Evolutionary conservation across 257 asterid species (phyloP), one percentile per base, ranked within the genome.

Genomic region (Solanum stenotomum): DNA sequence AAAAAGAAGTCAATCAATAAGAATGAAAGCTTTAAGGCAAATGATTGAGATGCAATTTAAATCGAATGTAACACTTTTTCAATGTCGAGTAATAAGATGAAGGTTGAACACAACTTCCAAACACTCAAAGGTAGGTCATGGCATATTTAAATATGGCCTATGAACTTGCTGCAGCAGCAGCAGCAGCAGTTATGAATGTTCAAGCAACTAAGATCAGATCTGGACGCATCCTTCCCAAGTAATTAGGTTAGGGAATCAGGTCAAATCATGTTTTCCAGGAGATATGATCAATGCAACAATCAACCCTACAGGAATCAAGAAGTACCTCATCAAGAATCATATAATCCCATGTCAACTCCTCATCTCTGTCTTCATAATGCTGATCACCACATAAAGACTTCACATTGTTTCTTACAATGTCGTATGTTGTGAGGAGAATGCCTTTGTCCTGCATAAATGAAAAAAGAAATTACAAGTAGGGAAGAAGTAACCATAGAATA

Each of bases 261-360:
- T 78, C 63, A 40, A 40, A 78, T 78, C 63, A 78, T 40, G 61
- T 78, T 38, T 40, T 27, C 61, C 61, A 8, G 14, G 35, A 46
- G 84, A 56, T 78, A 78, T 78, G 37, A 40, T 78, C 84, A 78
- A 22, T 25, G 37, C 63, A 78, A 46, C 84, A 13, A 78, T 44
- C 84, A 40, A 49, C 59, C 61, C 59, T 77, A 77, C 16, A n/a
- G 63, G 1, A 44, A 81, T 82, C 46, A 70, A 56, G 35, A 86
- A 6, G 86, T 90, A 96, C 99, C 94, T 96, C 99, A 89, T 96
- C 99, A 81, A 96, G 99, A 88, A 96, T 92, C 95, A 96, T 94
- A 89, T 95, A 96, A 86, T 96, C 98, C 99, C 99, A 96, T 78
- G 91, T 90, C 29, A 89, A 71, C 63, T 92, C 97, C 87, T 93